These are phyloP conservation scores for Phellopilus nigrolimitatus DNA, from an alignment of 1,284 basidiomycete genomes.

Conservation along the genomic window DNA sequence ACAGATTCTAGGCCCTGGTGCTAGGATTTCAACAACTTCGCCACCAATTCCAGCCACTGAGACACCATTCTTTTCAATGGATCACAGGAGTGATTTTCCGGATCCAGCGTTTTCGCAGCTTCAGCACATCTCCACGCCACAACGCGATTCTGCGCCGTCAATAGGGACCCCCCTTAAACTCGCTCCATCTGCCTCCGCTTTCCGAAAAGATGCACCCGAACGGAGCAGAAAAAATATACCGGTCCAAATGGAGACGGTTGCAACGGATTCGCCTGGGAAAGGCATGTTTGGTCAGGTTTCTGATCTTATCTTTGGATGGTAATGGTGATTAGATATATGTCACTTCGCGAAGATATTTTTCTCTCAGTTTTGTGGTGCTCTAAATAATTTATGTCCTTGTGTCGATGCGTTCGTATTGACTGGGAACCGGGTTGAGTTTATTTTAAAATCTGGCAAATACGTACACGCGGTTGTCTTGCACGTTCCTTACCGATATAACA, in stretches of 20 bases:
- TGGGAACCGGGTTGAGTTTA: too few relatives aligned
- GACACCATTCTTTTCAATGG: background rate
- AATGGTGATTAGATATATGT: conserved; percentile 39
- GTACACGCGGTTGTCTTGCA: too few relatives aligned
- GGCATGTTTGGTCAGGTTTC: conserved; percentile 59
- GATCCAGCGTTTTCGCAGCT: conserved; percentile 24
- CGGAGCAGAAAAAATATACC: conserved; percentile 31
- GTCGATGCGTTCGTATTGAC: too few relatives aligned
- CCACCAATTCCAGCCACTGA: conserved; percentile 1
- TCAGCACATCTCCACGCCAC: conserved; percentile 35
- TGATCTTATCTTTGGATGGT: conserved; percentile 55
- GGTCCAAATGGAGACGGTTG: conserved; percentile 18
- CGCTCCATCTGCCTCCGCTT: conserved; percentile 64
- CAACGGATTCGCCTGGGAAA: conserved; percentile 41
- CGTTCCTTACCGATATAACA: too few relatives aligned
- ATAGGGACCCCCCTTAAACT: conserved; percentile 64
- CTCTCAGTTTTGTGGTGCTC: too few relatives aligned
- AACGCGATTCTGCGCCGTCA: conserved; percentile 28
- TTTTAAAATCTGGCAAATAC: too few relatives aligned
- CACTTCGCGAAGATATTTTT: too few relatives aligned
- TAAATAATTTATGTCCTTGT: too few relatives aligned
- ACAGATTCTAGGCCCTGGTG: conserved; percentile 18
- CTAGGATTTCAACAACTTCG: background rate
- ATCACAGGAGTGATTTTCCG: conserved; percentile 3
- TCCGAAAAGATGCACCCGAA: conserved; percentile 43